These are phyloP conservation scores for Linaria vulgaris DNA, from an alignment of 257 asterid species.

Conservation along the genomic window DNA sequence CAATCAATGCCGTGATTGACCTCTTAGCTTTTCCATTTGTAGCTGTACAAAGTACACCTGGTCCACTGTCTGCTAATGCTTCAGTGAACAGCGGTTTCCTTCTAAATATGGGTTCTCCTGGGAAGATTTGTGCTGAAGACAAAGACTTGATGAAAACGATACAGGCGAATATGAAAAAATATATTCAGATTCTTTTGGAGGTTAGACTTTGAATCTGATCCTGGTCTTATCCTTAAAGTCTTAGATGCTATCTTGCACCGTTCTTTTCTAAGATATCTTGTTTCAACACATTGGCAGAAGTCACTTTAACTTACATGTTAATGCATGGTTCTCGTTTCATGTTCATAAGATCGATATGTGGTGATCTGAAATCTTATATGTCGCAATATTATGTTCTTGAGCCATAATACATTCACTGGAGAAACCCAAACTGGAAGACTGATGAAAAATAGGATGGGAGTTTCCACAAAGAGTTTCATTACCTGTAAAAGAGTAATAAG, in stretches of 20 bases:
- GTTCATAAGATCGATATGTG: slow-evolving; percentile 1
- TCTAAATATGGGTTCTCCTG: slow-evolving; percentile 96
- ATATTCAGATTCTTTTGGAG: slow-evolving; percentile 88
- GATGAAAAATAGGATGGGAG: slow-evolving; percentile 13
- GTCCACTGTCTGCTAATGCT: slow-evolving; percentile 85
- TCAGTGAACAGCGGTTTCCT: slow-evolving; percentile 93
- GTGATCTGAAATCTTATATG: background rate
- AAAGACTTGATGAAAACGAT: slow-evolving; percentile 89
- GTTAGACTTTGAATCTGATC: slow-evolving; percentile 37
- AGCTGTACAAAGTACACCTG: slow-evolving; percentile 78
- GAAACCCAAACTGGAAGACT: slow-evolving; percentile 16
- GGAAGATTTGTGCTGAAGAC: slow-evolving; percentile 86
- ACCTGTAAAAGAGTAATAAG: slow-evolving; percentile 10
- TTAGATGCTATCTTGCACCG: background rate
- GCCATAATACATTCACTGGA: slow-evolving; percentile 5
- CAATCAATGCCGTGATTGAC: slow-evolving; percentile 75
- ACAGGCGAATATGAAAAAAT: slow-evolving; percentile 77
- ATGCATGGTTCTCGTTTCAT: slow-evolving; percentile 15
- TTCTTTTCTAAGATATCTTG: background rate
- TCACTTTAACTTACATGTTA: slow-evolving; percentile 10
- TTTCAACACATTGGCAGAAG: background rate
- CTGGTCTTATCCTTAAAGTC: slow-evolving; percentile 19
- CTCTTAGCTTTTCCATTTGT: slow-evolving; percentile 95
- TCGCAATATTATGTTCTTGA: slow-evolving; percentile 3
- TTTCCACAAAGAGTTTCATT: slow-evolving; percentile 13